Evolutionary conservation across 2,329 filamentous ascomycete species (phyloP).

Genomic region (Apiospora phragmitis): DNA sequence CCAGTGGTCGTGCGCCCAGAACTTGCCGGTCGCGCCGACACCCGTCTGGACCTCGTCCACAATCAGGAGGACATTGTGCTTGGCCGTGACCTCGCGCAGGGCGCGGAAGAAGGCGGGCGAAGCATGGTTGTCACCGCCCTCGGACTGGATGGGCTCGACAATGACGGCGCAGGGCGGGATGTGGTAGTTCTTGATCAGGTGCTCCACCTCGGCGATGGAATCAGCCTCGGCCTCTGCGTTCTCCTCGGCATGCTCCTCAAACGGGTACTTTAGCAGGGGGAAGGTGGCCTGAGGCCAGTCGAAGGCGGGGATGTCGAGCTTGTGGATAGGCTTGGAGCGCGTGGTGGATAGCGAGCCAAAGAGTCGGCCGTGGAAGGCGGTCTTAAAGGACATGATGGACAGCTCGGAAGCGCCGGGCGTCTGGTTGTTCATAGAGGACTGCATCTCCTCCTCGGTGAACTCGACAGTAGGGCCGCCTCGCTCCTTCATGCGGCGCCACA

Average conservation of each 20-base stretch:
- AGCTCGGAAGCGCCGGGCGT: conserved; percentile 74
- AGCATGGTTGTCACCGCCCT: conserved; percentile 94
- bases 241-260: conserved; percentile 76
- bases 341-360: conserved; percentile 88
- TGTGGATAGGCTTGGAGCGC: conserved; percentile 91
- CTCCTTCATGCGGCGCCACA: conserved; percentile 81
- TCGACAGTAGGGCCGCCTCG: conserved; percentile 76
- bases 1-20: conserved; percentile 98
- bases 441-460: conserved; percentile 76
- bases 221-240: conserved; percentile 81
- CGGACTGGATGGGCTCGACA: conserved; percentile 89
- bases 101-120: conserved; percentile 84
- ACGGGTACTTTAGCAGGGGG: conserved; percentile 81
- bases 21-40: conserved; percentile 87
- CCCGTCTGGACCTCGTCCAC: conserved; percentile 95
- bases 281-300: conserved; percentile 93
- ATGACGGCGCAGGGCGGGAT: conserved; percentile 79
- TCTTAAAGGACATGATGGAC: conserved; percentile 87
- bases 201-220: conserved; percentile 80
- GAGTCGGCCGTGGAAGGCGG: conserved; percentile 85
- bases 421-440: conserved; percentile 77
- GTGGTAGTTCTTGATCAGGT: conserved; percentile 77
- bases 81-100: conserved; percentile 76
- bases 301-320: conserved; percentile 91
- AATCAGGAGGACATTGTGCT: conserved; percentile 79